Evolutionary conservation across 176 grass and related monocot genomes (phyloP).

Genomic region (Carex parvula): DNA sequence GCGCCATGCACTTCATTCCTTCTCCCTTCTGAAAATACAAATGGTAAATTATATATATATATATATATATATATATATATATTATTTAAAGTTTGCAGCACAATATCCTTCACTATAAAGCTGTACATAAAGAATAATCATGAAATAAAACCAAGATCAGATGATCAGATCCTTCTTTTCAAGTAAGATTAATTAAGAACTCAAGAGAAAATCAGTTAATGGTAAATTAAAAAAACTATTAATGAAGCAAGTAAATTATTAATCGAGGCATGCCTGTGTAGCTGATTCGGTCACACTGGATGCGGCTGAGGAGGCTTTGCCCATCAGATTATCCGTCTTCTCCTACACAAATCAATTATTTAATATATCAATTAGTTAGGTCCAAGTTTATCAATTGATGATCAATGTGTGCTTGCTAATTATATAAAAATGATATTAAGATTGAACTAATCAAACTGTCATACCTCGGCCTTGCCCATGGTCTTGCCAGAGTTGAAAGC

Average conservation of each 20-base stretch:
- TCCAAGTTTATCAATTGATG: background rate
- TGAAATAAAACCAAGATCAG: too few relatives aligned
- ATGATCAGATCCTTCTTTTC: too few relatives aligned
- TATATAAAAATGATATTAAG: too few relatives aligned
- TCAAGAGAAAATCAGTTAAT: too few relatives aligned
- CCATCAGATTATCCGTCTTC: background rate
- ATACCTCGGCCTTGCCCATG: constrained; percentile 6
- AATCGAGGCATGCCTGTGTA: background rate
- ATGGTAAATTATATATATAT: background rate
- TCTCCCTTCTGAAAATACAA: background rate
- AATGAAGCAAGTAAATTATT: too few relatives aligned
- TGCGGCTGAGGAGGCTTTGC: background rate
- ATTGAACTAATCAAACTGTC: background rate
- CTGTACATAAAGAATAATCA: too few relatives aligned
- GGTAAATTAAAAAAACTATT: too few relatives aligned
- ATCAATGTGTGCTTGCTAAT: background rate
- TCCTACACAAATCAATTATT: background rate
- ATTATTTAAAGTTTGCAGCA: too few relatives aligned
- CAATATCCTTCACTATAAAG: too few relatives aligned
- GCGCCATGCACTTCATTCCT: background rate
- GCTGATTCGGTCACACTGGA: background rate
- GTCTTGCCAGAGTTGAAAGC: background rate
- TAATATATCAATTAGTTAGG: background rate
- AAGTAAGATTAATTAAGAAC: too few relatives aligned
- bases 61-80: too few relatives aligned